These are phyloP conservation scores for Fusarium keratoplasticum DNA, from an alignment of 2,329 filamentous ascomycete genomes.

Conservation along the genomic window DNA sequence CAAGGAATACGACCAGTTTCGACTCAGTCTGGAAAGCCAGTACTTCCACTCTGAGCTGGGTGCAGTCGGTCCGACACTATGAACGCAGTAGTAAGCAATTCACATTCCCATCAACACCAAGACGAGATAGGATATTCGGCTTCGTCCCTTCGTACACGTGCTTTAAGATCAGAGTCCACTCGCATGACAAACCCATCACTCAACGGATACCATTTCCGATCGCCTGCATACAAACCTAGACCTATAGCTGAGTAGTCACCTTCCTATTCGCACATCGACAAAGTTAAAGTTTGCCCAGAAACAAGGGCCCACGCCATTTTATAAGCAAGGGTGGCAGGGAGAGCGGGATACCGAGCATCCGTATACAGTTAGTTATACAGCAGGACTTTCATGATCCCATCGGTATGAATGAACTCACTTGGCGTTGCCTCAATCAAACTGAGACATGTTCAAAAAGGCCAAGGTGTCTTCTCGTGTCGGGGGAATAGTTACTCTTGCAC, in stretches of 20 bases:
- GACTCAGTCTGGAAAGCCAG: neutral
- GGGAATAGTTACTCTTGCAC: neutral
- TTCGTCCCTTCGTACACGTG: neutral
- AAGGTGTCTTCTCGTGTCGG: neutral
- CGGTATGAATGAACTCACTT: neutral
- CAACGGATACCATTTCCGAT: neutral
- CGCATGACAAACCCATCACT: neutral
- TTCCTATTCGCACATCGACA: neutral
- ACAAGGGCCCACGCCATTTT: neutral
- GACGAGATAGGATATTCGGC: neutral
- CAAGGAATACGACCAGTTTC: neutral
- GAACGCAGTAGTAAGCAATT: neutral
- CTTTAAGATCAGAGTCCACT: neutral
- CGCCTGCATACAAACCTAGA: neutral
- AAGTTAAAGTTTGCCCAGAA: neutral
- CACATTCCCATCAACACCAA: neutral
- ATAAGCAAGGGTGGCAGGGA: neutral
- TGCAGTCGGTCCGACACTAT: neutral
- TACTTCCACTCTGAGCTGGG: neutral
- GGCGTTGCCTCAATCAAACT: neutral
- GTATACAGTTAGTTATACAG: neutral
- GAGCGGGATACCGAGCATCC: neutral
- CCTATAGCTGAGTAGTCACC: neutral
- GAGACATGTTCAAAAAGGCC: neutral
- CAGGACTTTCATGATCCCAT: neutral